Base-by-base conservation (phyloP, 306 rosid species). In the Rubus parviflorus region DNA sequence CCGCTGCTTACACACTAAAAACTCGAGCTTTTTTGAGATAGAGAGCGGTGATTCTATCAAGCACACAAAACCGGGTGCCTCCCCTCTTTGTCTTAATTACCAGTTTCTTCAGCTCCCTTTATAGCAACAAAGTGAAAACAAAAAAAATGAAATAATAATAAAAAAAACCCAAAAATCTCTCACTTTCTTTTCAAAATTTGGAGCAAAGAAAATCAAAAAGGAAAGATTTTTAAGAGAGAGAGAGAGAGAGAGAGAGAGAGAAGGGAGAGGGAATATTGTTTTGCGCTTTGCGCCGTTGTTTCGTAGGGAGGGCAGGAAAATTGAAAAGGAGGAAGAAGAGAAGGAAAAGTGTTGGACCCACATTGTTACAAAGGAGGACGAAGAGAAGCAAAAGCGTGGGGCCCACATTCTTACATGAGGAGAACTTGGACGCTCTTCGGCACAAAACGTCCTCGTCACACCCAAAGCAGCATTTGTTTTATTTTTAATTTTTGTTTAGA, bases 341-440 rank as follows among this genome's bases (percentile, higher is more conserved):
- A 9, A 58, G 16, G 47, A 19, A 73, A 63, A n/a, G n/a, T n/a
- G n/a, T n/a, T n/a, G n/a, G n/a, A n/a, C n/a, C n/a, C n/a, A n/a
- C n/a, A n/a, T n/a, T n/a, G n/a, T n/a, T n/a, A n/a, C n/a, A n/a
- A n/a, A n/a, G n/a, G 82, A 67, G 74, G 62, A 83, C 45, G 66
- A 66, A 61, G 12, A 4, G 68, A 40, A 23, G 56, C 41, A 37
- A 19, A 16, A 7, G 42, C 63, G 81, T 56, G 92, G 99, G 86
- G 16, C 91, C 98, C 91, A 74, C 83, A 12, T 41, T 76, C 60
- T 71, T 84, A 96, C 94, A 91, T 96, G 97, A 91, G 86, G 96
- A 75, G 99, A 96, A 96, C 99, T 91, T 96, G 65, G 99, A 96
- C 99, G 88, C 97, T 63, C 87, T 90, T 83, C 70, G 22, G 85